Conservation (phyloP, 1,139 yeast genomes). For the Candida neerlandica region DNA sequence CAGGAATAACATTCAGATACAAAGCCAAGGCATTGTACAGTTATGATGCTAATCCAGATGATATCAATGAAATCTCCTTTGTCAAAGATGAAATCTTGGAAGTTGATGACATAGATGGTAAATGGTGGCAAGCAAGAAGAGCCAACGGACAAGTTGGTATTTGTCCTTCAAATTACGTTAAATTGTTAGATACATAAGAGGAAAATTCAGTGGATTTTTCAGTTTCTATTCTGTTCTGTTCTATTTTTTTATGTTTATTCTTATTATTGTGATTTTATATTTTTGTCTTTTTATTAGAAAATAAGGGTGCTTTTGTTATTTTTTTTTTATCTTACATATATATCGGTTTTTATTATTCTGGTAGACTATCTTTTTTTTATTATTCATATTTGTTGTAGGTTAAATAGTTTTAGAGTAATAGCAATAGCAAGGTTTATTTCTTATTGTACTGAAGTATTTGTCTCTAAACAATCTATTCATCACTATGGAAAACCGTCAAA, state of each 20-base stretch:
- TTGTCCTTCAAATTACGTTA: slow-evolving; percentile 93
- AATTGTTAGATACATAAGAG: slow-evolving; percentile 48
- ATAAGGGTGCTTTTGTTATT: neutral
- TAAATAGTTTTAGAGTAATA: too few species aligned
- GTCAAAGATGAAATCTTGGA: slow-evolving; percentile 87
- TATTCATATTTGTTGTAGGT: neutral
- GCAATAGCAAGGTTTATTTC: too few species aligned
- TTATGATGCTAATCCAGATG: slow-evolving; percentile 92
- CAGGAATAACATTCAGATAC: slow-evolving; percentile 66
- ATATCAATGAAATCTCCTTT: slow-evolving; percentile 89
- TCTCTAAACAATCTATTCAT: neutral
- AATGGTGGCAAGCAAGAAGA: slow-evolving; percentile 98
- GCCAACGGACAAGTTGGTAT: slow-evolving; percentile 92
- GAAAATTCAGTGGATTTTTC: slow-evolving; percentile 9
- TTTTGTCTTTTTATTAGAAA: neutral
- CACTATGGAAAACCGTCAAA: slow-evolving; percentile 1
- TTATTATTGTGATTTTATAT: neutral
- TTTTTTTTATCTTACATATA: neutral
- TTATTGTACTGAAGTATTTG: slow-evolving; percentile 8
- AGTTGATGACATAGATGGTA: slow-evolving; percentile 91
- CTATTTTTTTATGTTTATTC: slow-evolving; percentile 2
- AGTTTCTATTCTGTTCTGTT: neutral
- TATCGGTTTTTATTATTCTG: slow-evolving; percentile 1
- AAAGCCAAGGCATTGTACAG: slow-evolving; percentile 85
- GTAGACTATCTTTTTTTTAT: neutral